These are phyloP conservation scores for Globomyces sp. DNA, from an alignment of 371 early-diverging fungal species.

Conservation along the genomic window DNA sequence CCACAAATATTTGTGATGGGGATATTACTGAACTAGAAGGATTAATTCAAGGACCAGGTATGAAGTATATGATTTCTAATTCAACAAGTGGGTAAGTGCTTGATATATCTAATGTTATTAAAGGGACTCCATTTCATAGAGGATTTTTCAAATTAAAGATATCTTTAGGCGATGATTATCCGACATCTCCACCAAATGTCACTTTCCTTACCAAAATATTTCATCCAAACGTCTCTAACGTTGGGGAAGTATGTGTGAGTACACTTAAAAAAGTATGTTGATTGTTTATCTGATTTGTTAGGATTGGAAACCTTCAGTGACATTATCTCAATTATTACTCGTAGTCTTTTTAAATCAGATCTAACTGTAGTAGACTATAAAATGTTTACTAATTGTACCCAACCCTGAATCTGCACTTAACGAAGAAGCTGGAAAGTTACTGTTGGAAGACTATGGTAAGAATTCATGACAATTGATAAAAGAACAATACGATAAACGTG, in stretches of 20 bases:
- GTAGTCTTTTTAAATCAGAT: conserved; percentile 35
- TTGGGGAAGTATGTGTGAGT: conserved; percentile 90
- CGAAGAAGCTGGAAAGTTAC: conserved; percentile 83
- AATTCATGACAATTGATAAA: too few species aligned
- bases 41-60: conserved; percentile 83
- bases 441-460: conserved; percentile 74
- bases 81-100: too few species aligned
- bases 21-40: conserved; percentile 76
- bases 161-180: conserved; percentile 63
- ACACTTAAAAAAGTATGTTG: conserved; percentile 68
- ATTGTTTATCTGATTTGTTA: too few species aligned
- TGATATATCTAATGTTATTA: conserved; percentile 14
- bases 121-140: conserved; percentile 74
- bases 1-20: conserved; percentile 65
- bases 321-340: conserved; percentile 76
- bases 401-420: conserved; percentile 93
- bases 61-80: background rate
- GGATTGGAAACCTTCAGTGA: conserved; percentile 85
- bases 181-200: conserved; percentile 75
- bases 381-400: conserved; percentile 88
- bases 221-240: conserved; percentile 85
- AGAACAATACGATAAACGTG: conserved; percentile 71
- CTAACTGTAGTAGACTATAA: conserved; percentile 62
- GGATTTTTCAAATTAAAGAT: conserved; percentile 72
- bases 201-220: conserved; percentile 86